Evolutionary conservation across 192 early-diverging fungal genomes (phyloP), one percentile per base, ranked within the genome.

Genomic region (Linderina pennispora): DNA sequence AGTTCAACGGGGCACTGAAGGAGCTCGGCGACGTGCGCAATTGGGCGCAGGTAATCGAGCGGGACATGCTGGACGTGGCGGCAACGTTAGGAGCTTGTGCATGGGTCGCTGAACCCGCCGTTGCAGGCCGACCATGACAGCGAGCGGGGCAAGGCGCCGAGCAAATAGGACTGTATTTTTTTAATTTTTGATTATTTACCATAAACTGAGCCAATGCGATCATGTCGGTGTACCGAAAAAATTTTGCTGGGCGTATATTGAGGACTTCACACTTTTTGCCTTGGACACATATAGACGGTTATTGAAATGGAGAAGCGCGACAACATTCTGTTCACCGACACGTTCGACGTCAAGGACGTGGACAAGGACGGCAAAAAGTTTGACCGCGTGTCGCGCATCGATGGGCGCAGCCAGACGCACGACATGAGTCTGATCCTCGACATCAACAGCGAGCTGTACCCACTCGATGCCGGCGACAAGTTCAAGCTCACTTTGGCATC

Each of bases 361-460:
- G 86, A 95, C 75, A 81, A 81, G 42, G 84, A 83, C 40, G 92
- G 92, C 43, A 95, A 94, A 58, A 86, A 88, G 50, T 98, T 98
- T 53, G 93, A 95, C 62, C 75, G 93, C 70, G 93, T 99, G 16
- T 92, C 91, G 24, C 83, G 97, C 9, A 76, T 97, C 37, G 77
- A 76, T 49, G 93, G 82, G 8, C 80, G 83, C 25, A 80, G 78
- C 16, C 90, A 94, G 53, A 85, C 85, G 45, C 81, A 84, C 59
- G 91, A 94, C 65, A 87, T 91, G 79, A 88, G 88, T 35, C 56
- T 99, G 45, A 85, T 83, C 14, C 77, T 99, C 25, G 97, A 99
- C 63, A 81, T 93, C 69, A 99, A 99, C 75, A 84, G 80, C 23
- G 94, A 99, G 58, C 80, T 99, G 14, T 99, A 92, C 64, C 87